Evolutionary conservation across 192 early-diverging fungal species (phyloP), one percentile per base, ranked within the genome.

Genomic region (Rhizophagus sp.): DNA sequence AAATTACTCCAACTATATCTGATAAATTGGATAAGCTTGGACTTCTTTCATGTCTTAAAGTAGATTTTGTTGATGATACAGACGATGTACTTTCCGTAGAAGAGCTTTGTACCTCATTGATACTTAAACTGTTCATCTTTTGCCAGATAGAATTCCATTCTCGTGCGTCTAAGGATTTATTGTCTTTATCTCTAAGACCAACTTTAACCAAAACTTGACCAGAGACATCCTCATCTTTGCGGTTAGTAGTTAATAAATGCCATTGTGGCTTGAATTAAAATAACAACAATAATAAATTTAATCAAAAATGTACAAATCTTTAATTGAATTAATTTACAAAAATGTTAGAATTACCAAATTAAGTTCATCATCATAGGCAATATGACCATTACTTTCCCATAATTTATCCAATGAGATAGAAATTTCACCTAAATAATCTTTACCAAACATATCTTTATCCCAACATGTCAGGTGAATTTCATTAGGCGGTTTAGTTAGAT

Each of bases 361-460:
- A 10, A 80, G 75, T 57, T 86, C 85, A 76, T 90, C 88, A 62
- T 90, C 84, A 78, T 83, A 88, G 52, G 82, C 82, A 74, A 85
- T 86, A 0, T 84, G 79, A 30, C 75, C 66, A 50, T 84, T 78
- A 36, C 82, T 79, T 34, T 57, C 76, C 79, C 90, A 85, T 39
- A 93, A 44, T 22, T 93, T 88, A 19, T 86, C 77, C 52, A 95
- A 84, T 0, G 92, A 85, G 3, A 95, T 83, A 36, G 76, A 67
- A 10, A 91, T 39, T 50, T 89, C 85, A 1, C 94, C 94, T 85
- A 95, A 84, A 81, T 91, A 95, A 73, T 90, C 90, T 22, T 87
- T 87, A n/a, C 82, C 66, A 73, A 92, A 86, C 39, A 85, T 79
- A 65, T 95, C 92, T 78, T 93, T 92, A 73, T 95, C 92, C 91